Evolutionary conservation across 352 stramenopile genomes (phyloP).

Genomic region (Aphanomyces stellatus): DNA sequence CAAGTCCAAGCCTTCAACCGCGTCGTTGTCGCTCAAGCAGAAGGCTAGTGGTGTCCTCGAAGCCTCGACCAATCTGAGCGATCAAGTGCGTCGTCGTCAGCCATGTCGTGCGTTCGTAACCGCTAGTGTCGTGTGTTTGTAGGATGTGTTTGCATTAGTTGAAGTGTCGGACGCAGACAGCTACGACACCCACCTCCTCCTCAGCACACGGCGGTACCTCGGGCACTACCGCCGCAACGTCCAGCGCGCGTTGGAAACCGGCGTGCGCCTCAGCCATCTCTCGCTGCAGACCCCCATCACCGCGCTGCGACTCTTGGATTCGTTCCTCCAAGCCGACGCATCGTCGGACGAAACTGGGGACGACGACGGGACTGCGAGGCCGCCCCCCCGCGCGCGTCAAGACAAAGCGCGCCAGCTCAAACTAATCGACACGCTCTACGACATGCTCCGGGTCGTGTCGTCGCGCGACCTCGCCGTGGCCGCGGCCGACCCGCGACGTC

Average conservation of each 20-base stretch:
- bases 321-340: neutral
- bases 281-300: neutral
- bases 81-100: neutral
- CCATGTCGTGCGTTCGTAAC: neutral
- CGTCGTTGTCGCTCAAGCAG: no score
- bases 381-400: neutral
- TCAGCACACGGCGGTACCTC: neutral
- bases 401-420: conserved; percentile 10
- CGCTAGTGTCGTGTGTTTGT: neutral
- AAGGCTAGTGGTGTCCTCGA: neutral
- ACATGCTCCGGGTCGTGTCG: conserved; percentile 6
- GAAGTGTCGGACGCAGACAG: neutral
- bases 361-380: neutral
- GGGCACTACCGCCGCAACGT: neutral
- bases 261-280: neutral
- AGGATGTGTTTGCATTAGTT: conserved; percentile 14
- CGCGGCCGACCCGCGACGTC: neutral
- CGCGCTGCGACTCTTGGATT: neutral
- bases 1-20: neutral
- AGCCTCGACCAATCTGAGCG: neutral
- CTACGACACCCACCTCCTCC: neutral
- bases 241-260: neutral
- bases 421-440: conserved; percentile 10
- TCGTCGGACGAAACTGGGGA: neutral
- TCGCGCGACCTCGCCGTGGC: neutral